phyloP scores from a whole-genome alignment of 2,329 filamentous ascomycete species.

The Colletotrichum euphorbiae region DNA sequence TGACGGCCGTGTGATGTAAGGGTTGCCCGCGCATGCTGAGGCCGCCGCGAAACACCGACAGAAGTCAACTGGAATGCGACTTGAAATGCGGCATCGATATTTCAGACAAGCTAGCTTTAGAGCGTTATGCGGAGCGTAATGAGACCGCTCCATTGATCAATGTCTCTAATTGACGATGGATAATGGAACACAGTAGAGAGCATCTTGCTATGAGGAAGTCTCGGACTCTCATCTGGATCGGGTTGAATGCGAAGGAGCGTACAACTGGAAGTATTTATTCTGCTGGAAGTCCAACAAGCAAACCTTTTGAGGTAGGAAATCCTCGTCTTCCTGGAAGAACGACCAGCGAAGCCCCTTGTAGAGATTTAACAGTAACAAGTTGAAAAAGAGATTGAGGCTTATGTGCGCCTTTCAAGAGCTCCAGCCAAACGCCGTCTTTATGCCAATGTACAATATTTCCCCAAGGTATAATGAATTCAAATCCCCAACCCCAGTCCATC shows the following conservation, averaged over 20 bases:
- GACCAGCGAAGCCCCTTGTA: no score
- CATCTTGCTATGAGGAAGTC: no score
- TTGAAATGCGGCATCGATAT: slow-evolving; percentile 8
- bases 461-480: slow-evolving; percentile 21
- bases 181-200: no score
- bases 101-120: slow-evolving; percentile 26
- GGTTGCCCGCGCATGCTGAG: slow-evolving; percentile 26
- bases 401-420: background rate
- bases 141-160: slow-evolving; percentile 28
- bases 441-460: slow-evolving; percentile 33
- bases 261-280: no score
- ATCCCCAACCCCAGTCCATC: background rate
- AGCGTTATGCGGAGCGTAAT: slow-evolving; percentile 24
- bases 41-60: slow-evolving; percentile 18
- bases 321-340: no score
- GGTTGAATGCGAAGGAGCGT: no score
- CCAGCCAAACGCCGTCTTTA: slow-evolving; percentile 39
- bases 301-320: no score
- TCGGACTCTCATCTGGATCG: no score
- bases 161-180: background rate
- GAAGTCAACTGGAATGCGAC: background rate
- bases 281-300: no score
- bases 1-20: slow-evolving; percentile 26
- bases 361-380: background rate
- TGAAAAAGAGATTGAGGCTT: background rate